Percentiles rank a stretch among this genome's conserved stretches.
Conservation (phyloP, 495 filamentous ascomycete species). For the Talaromyces wortmannii region DNA sequence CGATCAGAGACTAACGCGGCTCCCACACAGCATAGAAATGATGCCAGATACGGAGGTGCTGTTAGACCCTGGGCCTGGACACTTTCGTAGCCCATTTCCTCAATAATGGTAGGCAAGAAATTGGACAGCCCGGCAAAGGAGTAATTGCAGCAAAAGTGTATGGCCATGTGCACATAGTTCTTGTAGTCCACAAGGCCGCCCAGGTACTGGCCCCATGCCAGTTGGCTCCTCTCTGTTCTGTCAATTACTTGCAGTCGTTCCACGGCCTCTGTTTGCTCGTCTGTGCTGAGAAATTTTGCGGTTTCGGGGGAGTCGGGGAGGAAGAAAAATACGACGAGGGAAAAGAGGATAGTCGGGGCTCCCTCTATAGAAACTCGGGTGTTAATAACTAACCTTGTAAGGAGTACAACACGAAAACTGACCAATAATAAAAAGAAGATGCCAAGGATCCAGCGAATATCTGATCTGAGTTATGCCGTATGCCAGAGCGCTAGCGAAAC, state of each 20-base stretch:
- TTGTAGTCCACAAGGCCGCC: conserved; percentile 19
- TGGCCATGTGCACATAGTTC: conserved; percentile 19
- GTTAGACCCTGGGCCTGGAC: conserved; percentile 65
- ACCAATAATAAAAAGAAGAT: conserved; percentile 24
- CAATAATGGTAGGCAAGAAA: conserved; percentile 66
- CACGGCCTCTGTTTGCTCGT: conserved; percentile 35
- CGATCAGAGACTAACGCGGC: conserved; percentile 59
- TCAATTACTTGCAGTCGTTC: conserved; percentile 19
- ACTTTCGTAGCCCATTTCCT: conserved; percentile 58
- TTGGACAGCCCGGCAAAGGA: conserved; percentile 48
- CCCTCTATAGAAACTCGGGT: conserved; percentile 46
- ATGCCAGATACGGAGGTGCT: conserved; percentile 66
- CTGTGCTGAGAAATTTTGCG: conserved; percentile 56
- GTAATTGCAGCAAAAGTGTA: conserved; percentile 23
- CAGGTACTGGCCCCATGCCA: conserved; percentile 15
- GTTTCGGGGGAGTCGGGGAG: conserved; percentile 61
- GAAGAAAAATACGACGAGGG: conserved; percentile 51
- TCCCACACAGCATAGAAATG: conserved; percentile 54
- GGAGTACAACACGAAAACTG: background rate
- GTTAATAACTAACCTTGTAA: no score
- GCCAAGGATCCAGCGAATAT: conserved; percentile 16
- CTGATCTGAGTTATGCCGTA: conserved; percentile 57
- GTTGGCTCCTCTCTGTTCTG: conserved; percentile 12
- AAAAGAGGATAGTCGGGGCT: conserved; percentile 56
- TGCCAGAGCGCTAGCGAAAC: conserved; percentile 67